Evolutionary conservation across 2,329 filamentous ascomycete genomes (phyloP).

Genomic region (Teratosphaeria viscida): DNA sequence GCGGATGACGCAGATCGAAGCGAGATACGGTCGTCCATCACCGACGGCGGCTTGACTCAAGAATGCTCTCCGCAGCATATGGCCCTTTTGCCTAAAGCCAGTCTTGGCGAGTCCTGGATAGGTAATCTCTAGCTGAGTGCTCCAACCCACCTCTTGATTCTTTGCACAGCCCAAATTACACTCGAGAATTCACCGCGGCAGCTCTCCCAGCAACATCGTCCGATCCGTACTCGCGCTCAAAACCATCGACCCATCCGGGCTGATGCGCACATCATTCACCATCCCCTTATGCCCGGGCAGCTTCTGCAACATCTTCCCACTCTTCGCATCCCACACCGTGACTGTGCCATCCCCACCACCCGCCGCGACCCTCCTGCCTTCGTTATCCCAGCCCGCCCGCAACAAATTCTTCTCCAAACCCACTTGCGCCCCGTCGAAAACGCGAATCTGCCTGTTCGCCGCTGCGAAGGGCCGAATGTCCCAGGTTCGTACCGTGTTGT

Average conservation of each 20-base stretch:
- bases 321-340: conserved; percentile 79
- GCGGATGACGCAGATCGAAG: too few species aligned
- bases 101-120: not conserved
- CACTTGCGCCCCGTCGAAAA: conserved; percentile 81
- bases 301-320: conserved; percentile 88
- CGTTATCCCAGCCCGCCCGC: conserved; percentile 77
- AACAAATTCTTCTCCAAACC: conserved; percentile 89
- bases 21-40: too few species aligned
- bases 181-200: conserved; percentile 11
- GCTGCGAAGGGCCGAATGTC: conserved; percentile 92
- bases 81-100: too few species aligned
- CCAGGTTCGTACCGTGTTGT: conserved; percentile 90
- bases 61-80: too few species aligned
- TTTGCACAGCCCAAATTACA: not conserved
- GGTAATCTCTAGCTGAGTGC: not conserved
- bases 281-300: conserved; percentile 89
- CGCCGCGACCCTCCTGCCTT: conserved; percentile 76
- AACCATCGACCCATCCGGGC: conserved; percentile 69
- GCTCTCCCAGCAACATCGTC: conserved; percentile 24
- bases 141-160: not conserved
- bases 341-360: conserved; percentile 86
- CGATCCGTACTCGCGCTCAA: conserved; percentile 26
- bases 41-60: too few species aligned
- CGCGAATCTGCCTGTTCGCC: conserved; percentile 70
- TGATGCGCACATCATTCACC: conserved; percentile 89